Evolutionary conservation across 2,329 filamentous ascomycete genomes (phyloP), one percentile per base, ranked within the genome.

Genomic region (Fusarium pseudonygamai): DNA sequence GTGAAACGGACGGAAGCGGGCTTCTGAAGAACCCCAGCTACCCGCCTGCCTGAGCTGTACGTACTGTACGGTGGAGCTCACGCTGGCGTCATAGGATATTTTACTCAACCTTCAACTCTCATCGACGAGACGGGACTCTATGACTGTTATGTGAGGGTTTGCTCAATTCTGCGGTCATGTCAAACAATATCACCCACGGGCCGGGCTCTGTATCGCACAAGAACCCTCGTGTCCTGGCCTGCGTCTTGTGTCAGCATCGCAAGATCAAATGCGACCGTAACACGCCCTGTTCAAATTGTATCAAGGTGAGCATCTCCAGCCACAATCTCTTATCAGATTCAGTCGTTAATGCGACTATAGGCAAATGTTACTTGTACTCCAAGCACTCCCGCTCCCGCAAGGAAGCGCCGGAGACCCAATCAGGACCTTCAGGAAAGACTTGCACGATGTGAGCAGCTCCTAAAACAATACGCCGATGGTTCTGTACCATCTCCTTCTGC

Each of bases 221-320:
- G 78, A 80, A 83, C 18, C 80, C 82, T 20, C 82, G 87, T 73
- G 84, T 88, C 52, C 80, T 89, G 64, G 87, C 87, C 26, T 89
- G 88, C 73, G 86, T 88, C 26, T 82, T 90, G 42, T 90, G 88
- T 77, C 88, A 90, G 77, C 87, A 88, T 76, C 86, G 89, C 75
- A 90, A 91, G 81, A 90, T 90, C 80, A 90, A 89, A 79, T 91
- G 89, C 80, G 88, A 90, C 75, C 85, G 88, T 68, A 86, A 85
- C 46, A 88, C 86, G 45, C 89, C 88, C 8, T 90, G 88, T 75
- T 86, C 88, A 65, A 90, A 90, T 74, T 90, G 88, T 73, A 80
- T 87, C 78, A 90, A 90, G 85, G 88, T 90, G 74, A 69, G 81
- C 55, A 30, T 26, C 37, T 30, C n/a, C 45, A 28, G n/a, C 15